Percentiles rank a stretch among this genome's conserved stretches.
Evolutionary conservation across 768 basidiomycete species (phyloP).

Genomic region (Suillus paluster): DNA sequence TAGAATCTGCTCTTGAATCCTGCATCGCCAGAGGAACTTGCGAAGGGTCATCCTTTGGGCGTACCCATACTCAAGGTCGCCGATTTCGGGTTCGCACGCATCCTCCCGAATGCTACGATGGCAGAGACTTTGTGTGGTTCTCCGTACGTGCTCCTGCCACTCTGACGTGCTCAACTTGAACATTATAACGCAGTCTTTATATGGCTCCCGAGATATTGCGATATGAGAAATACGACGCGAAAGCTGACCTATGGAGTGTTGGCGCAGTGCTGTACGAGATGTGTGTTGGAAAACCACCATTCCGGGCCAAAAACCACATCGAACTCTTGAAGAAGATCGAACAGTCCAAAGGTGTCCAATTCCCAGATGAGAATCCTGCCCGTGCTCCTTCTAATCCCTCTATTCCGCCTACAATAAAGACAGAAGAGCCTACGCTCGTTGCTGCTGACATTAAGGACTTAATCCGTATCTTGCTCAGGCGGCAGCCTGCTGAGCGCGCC

Average conservation of each 20-base stretch:
- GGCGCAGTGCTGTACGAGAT: constrained; percentile 97
- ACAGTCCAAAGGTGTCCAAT: constrained; percentile 86
- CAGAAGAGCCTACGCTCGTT: constrained; percentile 61
- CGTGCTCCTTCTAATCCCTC: constrained; percentile 42
- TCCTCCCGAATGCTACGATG: constrained; percentile 89
- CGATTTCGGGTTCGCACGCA: constrained; percentile 97
- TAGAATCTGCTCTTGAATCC: constrained; percentile 92
- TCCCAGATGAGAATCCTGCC: constrained; percentile 85
- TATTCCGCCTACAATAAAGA: constrained; percentile 31
- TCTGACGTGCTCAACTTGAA: background rate
- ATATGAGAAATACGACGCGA: constrained; percentile 97
- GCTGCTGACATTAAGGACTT: constrained; percentile 86
- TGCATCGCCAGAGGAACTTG: constrained; percentile 77
- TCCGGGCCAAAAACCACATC: constrained; percentile 94
- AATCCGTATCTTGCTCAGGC: constrained; percentile 81
- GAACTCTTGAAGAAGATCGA: constrained; percentile 95
- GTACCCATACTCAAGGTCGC: constrained; percentile 96
- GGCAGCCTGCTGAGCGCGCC: constrained; percentile 82
- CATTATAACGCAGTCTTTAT: constrained; percentile 65
- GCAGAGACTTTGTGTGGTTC: constrained; percentile 98
- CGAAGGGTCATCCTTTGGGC: constrained; percentile 86
- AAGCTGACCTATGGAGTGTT: constrained; percentile 97
- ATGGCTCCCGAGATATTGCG: constrained; percentile 99
- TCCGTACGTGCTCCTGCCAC: constrained; percentile 63
- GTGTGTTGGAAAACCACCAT: constrained; percentile 91